phyloP scores from a whole-genome alignment of 1,139 yeast genomes.

The Candida tropicalis region DNA sequence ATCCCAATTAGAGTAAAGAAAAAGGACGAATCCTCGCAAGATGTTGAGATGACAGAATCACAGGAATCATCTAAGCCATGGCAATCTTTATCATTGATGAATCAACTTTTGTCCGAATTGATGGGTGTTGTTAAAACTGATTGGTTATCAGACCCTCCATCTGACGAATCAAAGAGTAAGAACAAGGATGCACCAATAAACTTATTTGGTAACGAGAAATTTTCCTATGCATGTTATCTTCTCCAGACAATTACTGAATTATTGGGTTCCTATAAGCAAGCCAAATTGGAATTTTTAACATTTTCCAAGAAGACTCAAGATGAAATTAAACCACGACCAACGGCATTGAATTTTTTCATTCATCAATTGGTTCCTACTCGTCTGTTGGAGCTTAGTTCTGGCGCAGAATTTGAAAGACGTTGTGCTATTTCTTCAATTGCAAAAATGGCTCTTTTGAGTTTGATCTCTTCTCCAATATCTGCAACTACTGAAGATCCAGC shows the following conservation, averaged over 20 bases:
- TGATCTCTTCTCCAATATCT: conserved; percentile 55
- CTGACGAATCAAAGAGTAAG: conserved; percentile 19
- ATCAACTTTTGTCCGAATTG: conserved; percentile 61
- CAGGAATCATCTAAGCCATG: conserved; percentile 14
- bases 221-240: conserved; percentile 68
- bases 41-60: conserved; percentile 34
- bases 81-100: conserved; percentile 61
- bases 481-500: conserved; percentile 40
- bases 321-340: conserved; percentile 60
- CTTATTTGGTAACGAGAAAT: conserved; percentile 46
- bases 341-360: conserved; percentile 74
- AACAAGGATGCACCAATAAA: conserved; percentile 22
- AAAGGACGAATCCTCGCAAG: conserved; percentile 22
- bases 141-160: conserved; percentile 44
- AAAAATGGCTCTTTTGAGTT: conserved; percentile 56
- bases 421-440: conserved; percentile 54
- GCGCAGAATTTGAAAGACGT: conserved; percentile 41
- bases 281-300: conserved; percentile 81
- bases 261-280: conserved; percentile 74
- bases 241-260: conserved; percentile 72
- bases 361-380: conserved; percentile 73
- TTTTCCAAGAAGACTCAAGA: conserved; percentile 54
- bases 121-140: conserved; percentile 57
- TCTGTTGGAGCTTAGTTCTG: conserved; percentile 33
- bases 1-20: conserved; percentile 22